Evolutionary conservation across 2,329 filamentous ascomycete genomes (phyloP), one percentile per base, ranked within the genome.

Genomic region (Beauveria rudraprayagi): DNA sequence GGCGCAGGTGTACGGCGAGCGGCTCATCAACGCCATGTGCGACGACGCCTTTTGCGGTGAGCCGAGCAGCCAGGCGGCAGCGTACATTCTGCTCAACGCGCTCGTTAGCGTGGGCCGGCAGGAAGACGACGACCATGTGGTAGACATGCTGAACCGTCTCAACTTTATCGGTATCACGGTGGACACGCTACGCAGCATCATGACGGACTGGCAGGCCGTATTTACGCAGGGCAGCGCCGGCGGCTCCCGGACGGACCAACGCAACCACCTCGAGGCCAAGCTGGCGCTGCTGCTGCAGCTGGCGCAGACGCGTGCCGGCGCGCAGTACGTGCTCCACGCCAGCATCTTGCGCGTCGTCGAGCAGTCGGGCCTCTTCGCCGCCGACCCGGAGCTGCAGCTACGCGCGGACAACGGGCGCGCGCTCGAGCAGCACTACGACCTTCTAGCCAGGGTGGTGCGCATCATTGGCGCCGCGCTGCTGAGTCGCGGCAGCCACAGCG

Each of bases 101-200:
- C 75, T 97, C 16, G 86, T 95, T 37, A 83, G 85, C 48, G 78
- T 96, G 57, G 89, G 88, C 51, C 85, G 84, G 59, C 80, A 85
- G 41, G 88, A 93, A 68, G 81, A 86, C 55, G 90, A 89, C 34
- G 82, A 83, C 56, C 84, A 89, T 67, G 82, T 97, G 26, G 84
- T 96, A 17, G 90, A 94, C 65, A 81, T 85, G 34, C 83, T 99
- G 60, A 88, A 89, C 68, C 85, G 89, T 61, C 84, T 96, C 52
- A 99, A 99, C 75, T 96, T 97, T 71, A 83, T 97, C 56, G 89
- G 89, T 56, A 87, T 97, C 30, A 83, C 97, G 34, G 87, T 99
- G 57, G 93, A 97, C 74, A 91, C 91, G 56, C 83, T 99, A 61
- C 87, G 90, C 66, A 82, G 84, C 66, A 84, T 97, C 56, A 84